These are phyloP conservation scores for Millerago galiae DNA, from an alignment of 805 yeast species.

Conservation along the genomic window DNA sequence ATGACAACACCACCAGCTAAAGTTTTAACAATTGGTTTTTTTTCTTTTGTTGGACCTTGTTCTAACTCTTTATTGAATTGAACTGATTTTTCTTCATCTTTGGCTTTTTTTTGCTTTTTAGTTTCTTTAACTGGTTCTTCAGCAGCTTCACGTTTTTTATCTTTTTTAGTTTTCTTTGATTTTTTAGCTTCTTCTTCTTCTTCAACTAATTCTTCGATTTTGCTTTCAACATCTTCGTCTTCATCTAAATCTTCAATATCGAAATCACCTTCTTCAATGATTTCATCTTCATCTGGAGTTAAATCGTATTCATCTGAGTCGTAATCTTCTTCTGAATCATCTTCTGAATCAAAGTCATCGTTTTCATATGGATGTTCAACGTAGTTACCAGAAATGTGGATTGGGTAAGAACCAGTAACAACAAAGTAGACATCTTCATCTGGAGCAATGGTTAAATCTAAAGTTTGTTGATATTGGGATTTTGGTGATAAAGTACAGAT, in stretches of 20 bases:
- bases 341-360: slow-evolving; percentile 39
- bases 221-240: slow-evolving; percentile 61
- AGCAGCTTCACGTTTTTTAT: slow-evolving; percentile 41
- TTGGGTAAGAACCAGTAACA: slow-evolving; percentile 92
- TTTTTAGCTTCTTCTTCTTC: slow-evolving; percentile 33
- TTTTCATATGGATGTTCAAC: slow-evolving; percentile 91
- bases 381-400: slow-evolving; percentile 91
- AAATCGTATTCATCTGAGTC: slow-evolving; percentile 48
- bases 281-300: slow-evolving; percentile 74
- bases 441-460: slow-evolving; percentile 86
- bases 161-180: slow-evolving; percentile 12
- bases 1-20: slow-evolving; percentile 88
- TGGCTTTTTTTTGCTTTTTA: slow-evolving; percentile 23
- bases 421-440: slow-evolving; percentile 92
- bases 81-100: slow-evolving; percentile 58
- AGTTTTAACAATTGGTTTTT: slow-evolving; percentile 66
- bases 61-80: slow-evolving; percentile 87
- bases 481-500: slow-evolving; percentile 89
- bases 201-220: slow-evolving; percentile 69
- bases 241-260: slow-evolving; percentile 45
- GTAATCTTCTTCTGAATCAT: slow-evolving; percentile 27
- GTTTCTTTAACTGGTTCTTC: slow-evolving; percentile 26
- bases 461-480: slow-evolving; percentile 77
- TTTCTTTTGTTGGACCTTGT: slow-evolving; percentile 74
- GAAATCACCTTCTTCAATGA: slow-evolving; percentile 33